Base-by-base conservation (phyloP, 179 eudicot species). In the Beta macrorhiza region DNA sequence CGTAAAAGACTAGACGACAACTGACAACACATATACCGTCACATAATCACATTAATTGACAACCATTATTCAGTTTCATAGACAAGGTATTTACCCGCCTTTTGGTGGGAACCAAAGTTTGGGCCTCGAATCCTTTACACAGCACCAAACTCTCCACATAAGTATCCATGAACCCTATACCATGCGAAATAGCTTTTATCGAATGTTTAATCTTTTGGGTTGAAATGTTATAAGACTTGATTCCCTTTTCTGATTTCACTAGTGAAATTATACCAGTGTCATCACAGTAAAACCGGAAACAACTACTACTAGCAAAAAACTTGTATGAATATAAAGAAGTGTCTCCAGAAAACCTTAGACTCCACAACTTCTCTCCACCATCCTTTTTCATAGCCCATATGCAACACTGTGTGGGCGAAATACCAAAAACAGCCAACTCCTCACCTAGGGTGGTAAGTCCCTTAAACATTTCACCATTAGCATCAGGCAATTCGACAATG, bases 61-160 rank as follows among this genome's bases (percentile, higher is more conserved):
- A 29, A 29, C 32, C 32, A 29, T 0, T 29, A 29, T 29, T 29
- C 70, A 65, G 32, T 29, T 29, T 67, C 70, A 67, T 12, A 29
- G 2, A 10, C 19, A 67, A 4, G 11, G 16, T 14, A 25, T 20
- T 67, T 67, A 29, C 45, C 70, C 8, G 67, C 13, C 14, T 9
- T 13, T 13, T 11, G 10, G 13, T 5, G 6, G 45, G 70, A 67
- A 32, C 32, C 45, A 67, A 4, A 29, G 32, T 29, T 29, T 29
- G 32, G 32, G 1, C 32, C 32, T 29, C 32, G 32, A 29, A 29
- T 29, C 32, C 32, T 29, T 29, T 29, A 29, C 32, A 29, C 32
- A 29, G 32, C 32, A 77, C 61, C 72, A 77, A 65, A 62, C 80
- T 77, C 71, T 74, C 77, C 59, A 29, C 63, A 56, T 52, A 52